Percentiles rank a stretch among this genome's conserved stretches.
These are phyloP conservation scores for Peterozyma toletana DNA, from an alignment of 805 yeast genomes.

Conservation along the genomic window DNA sequence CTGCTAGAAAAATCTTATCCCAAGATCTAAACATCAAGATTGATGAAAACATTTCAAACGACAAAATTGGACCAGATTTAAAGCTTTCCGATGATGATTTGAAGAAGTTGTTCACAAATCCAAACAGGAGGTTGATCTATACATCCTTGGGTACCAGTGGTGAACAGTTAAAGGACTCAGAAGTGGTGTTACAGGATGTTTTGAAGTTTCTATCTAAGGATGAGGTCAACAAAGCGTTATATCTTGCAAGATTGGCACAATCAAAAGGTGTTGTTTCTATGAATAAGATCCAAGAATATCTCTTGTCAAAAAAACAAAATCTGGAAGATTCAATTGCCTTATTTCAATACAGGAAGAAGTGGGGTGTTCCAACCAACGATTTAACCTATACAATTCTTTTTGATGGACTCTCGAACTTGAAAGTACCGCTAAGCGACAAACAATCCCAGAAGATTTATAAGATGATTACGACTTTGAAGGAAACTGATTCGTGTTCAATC, in stretches of 20 bases:
- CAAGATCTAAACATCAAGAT: conserved; percentile 13
- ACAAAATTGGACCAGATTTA: conserved; percentile 15
- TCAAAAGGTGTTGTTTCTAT: conserved; percentile 49
- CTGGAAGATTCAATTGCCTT: conserved; percentile 42
- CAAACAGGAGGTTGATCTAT: conserved; percentile 38
- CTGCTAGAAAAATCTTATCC: conserved; percentile 19
- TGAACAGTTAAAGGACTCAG: conserved; percentile 51
- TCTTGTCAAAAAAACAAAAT: conserved; percentile 30
- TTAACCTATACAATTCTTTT: conserved; percentile 39
- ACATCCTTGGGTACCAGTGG: conserved; percentile 54
- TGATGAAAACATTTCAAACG: conserved; percentile 2
- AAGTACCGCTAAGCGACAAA: conserved; percentile 11
- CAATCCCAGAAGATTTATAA: conserved; percentile 26
- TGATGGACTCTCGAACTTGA: conserved; percentile 32
- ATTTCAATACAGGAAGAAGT: conserved; percentile 50
- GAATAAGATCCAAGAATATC: conserved; percentile 53
- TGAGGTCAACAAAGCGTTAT: conserved; percentile 45
- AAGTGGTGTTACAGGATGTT: conserved; percentile 46
- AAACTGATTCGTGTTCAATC: conserved; percentile 22
- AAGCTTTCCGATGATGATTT: conserved; percentile 19
- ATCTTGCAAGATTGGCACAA: conserved; percentile 39
- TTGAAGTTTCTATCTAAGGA: conserved; percentile 41
- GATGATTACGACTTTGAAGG: conserved; percentile 23
- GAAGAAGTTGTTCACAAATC: conserved; percentile 14
- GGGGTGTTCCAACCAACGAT: conserved; percentile 49